A percentile compares a stretch with the other conserved stretches of the same genome.
phyloP scores from a whole-genome alignment of 306 rosid genomes.

The Lathyrus sativus region DNA sequence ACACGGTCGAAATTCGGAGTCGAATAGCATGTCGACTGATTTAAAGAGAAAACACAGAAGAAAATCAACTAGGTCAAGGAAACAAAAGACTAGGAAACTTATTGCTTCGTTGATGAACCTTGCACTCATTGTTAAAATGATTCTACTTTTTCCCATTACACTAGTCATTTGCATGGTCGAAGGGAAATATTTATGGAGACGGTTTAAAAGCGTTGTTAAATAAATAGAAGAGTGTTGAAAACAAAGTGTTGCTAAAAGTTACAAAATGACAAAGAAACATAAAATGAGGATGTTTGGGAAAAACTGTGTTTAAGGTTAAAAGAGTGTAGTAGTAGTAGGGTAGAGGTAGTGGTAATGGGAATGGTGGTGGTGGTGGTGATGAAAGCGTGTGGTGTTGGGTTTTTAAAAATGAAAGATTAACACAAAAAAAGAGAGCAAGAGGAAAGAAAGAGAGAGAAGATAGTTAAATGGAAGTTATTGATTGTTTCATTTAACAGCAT shows the following conservation, averaged over 20 bases:
- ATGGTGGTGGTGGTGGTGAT: constrained; percentile 28
- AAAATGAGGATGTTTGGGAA: neutral
- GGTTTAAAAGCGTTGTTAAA: neutral
- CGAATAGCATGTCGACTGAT: constrained; percentile 70
- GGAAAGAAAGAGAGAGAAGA: constrained; percentile 30
- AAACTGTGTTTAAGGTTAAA: neutral
- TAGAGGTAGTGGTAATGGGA: neutral
- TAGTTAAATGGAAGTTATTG: constrained; percentile 51
- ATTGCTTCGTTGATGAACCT: constrained; percentile 61
- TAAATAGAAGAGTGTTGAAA: neutral
- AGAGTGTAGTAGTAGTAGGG: neutral
- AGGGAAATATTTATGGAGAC: neutral
- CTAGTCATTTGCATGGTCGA: constrained; percentile 24
- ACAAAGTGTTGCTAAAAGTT: neutral
- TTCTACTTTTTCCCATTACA: constrained; percentile 47
- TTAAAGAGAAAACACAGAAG: constrained; percentile 64
- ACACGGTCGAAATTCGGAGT: constrained; percentile 77
- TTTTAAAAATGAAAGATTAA: constrained; percentile 44
- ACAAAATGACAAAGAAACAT: neutral
- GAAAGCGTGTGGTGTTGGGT: constrained; percentile 59
- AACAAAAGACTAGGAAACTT: constrained; percentile 65
- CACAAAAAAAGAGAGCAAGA: constrained; percentile 38
- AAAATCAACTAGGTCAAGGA: constrained; percentile 68
- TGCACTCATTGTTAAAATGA: constrained; percentile 41
- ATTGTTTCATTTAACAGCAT: constrained; percentile 67